Evolutionary conservation across 192 early-diverging fungal genomes (phyloP).

Genomic region (Allomyces macrogynus): DNA sequence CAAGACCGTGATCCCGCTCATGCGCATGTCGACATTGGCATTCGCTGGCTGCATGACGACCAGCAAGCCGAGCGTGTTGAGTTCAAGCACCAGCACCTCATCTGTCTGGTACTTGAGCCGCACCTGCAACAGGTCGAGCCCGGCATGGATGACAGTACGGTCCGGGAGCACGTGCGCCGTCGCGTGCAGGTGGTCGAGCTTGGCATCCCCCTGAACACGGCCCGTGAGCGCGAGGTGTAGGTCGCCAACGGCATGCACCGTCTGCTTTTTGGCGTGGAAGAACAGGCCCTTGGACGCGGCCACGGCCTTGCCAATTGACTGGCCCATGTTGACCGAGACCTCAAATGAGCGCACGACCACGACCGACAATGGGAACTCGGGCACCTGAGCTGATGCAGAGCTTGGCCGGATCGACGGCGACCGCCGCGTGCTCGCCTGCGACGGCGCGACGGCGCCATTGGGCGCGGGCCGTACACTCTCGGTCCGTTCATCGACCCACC

Average conservation of each 20-base stretch:
- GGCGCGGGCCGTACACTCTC: background rate
- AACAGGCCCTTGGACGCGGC: background rate
- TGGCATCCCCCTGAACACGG: background rate
- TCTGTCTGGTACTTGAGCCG: background rate
- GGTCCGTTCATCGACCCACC: background rate
- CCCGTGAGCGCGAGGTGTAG: background rate
- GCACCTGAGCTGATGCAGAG: no score
- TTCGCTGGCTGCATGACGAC: background rate
- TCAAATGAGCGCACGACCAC: background rate
- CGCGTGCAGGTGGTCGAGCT: background rate
- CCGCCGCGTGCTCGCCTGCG: no score
- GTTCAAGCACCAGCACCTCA: background rate
- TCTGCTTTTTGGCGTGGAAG: background rate
- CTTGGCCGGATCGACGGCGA: no score
- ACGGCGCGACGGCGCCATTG: no score
- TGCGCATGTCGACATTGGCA: background rate
- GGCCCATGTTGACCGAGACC: background rate
- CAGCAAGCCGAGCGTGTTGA: background rate
- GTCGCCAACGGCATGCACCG: background rate
- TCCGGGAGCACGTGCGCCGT: background rate
- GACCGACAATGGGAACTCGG: no score
- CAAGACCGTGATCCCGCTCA: background rate
- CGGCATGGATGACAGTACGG: background rate
- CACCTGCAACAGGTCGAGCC: background rate
- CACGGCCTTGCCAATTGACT: background rate